Conservation (phyloP, 768 basidiomycete genomes). For the Atractiella rhizophila region DNA sequence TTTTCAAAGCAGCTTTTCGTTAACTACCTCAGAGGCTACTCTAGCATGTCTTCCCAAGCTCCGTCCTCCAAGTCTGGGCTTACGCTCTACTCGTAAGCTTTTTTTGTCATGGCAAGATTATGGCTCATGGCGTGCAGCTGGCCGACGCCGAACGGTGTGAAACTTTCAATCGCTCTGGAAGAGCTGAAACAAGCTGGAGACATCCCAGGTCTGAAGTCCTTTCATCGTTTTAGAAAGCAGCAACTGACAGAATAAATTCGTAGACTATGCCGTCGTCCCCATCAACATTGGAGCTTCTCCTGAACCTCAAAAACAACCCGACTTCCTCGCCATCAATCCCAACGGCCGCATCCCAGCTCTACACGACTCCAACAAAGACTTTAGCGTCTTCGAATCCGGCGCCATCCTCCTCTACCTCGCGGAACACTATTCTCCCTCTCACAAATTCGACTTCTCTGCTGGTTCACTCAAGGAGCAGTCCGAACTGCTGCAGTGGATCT, state of each 20-base stretch:
- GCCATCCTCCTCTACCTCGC: constrained; percentile 10
- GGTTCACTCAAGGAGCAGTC: constrained; percentile 2
- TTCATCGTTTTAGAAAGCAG: constrained; percentile 8
- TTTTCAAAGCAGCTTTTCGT: too few relatives aligned
- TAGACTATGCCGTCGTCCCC: constrained; percentile 7
- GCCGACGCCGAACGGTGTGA: background rate
- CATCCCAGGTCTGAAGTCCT: too few relatives aligned
- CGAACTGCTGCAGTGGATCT: constrained; percentile 6
- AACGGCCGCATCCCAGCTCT: constrained; percentile 12
- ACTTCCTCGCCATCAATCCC: too few relatives aligned
- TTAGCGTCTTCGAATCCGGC: constrained; percentile 12
- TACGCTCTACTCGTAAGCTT: too few relatives aligned
- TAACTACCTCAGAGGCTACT: too few relatives aligned
- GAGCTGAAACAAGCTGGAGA: constrained; percentile 11
- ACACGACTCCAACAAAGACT: constrained; percentile 10
- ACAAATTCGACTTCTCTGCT: constrained; percentile 9
- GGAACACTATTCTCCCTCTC: constrained; percentile 7
- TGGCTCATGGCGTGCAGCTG: too few relatives aligned
- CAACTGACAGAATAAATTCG: constrained; percentile 9
- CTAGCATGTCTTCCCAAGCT: too few relatives aligned
- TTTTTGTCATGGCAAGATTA: too few relatives aligned
- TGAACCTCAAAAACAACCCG: background rate
- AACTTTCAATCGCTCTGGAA: constrained; percentile 7
- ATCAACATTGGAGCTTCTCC: background rate
- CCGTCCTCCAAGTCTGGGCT: too few relatives aligned